Percentiles rank a stretch among this genome's conserved stretches.
These are phyloP conservation scores for Yamadazyma sp. DNA, from an alignment of 805 yeast species.

Conservation along the genomic window DNA sequence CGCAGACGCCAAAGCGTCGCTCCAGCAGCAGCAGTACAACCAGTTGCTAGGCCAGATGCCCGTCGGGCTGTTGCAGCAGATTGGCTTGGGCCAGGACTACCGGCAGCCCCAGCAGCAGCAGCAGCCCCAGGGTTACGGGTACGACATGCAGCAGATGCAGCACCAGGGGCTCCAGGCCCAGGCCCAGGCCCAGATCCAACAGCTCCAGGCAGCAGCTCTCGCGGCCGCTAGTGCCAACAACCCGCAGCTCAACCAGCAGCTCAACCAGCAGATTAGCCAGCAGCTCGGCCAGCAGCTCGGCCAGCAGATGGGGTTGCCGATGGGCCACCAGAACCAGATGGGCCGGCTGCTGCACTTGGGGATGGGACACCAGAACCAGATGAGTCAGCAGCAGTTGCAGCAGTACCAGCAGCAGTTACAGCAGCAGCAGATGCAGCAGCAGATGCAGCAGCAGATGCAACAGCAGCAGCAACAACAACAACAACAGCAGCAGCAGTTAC, in stretches of 20 bases:
- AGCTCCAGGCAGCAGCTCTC: constrained; percentile 19
- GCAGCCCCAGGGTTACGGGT: constrained; percentile 16
- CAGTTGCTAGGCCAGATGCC: constrained; percentile 9
- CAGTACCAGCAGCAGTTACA: constrained; percentile 3
- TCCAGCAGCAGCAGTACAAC: constrained; percentile 8
- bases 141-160: constrained; percentile 17
- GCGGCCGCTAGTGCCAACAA: constrained; percentile 17
- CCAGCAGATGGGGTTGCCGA: constrained; percentile 8
- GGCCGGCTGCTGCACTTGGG: constrained; percentile 4
- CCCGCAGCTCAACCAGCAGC: constrained; percentile 11
- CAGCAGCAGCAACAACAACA: constrained; percentile 21
- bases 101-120: constrained; percentile 7
- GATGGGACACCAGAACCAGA: constrained; percentile 4
- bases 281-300: constrained; percentile 6
- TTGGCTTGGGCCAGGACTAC: constrained; percentile 7
- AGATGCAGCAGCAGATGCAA: constrained; percentile 18
- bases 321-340: constrained; percentile 4
- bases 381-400: constrained; percentile 2
- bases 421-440: constrained; percentile 13
- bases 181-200: constrained; percentile 16
- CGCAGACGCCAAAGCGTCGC: constrained; percentile 3
- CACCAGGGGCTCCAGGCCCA: constrained; percentile 17
- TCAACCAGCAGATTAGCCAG: constrained; percentile 19
- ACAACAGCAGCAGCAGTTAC: constrained; percentile 16
- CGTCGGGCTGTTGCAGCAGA: constrained; percentile 6